Percentiles rank a stretch among this genome's conserved stretches.
Conservation (phyloP, 2,329 filamentous ascomycete genomes). For the Aspergillus sp. region DNA sequence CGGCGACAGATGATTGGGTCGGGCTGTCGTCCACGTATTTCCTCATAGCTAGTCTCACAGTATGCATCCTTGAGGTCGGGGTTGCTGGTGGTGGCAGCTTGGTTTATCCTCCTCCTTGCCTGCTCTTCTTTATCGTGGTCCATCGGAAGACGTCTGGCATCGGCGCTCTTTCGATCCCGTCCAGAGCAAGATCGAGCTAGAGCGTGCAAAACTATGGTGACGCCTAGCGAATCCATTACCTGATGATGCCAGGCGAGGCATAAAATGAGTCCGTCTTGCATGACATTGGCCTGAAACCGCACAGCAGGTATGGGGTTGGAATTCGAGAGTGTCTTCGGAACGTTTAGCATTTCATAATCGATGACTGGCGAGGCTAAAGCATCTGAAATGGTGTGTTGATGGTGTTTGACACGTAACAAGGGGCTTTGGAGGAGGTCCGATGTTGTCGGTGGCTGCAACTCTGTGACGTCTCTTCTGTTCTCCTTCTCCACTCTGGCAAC, state of each 20-base stretch:
- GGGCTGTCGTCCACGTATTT: background rate
- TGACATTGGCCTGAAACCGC: background rate
- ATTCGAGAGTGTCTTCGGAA: background rate
- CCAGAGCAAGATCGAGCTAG: background rate
- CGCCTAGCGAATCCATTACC: background rate
- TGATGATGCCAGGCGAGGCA: background rate
- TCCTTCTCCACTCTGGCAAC: background rate
- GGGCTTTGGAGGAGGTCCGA: background rate
- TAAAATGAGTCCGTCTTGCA: background rate
- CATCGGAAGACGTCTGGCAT: background rate
- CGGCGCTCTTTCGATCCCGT: background rate
- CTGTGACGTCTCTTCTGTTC: background rate
- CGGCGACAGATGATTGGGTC: background rate
- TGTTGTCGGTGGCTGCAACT: background rate
- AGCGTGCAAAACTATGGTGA: background rate
- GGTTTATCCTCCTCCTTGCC: background rate
- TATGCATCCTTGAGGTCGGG: background rate
- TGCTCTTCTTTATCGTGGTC: background rate
- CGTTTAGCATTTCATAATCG: background rate
- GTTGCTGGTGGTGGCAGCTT: background rate
- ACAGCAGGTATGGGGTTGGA: background rate
- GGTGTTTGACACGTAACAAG: background rate
- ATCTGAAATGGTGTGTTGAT: background rate
- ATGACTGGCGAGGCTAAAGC: background rate
- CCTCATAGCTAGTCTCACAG: background rate